Evolutionary conservation across 2,329 filamentous ascomycete species (phyloP), one percentile per base, ranked within the genome.

Genomic region (Chaetomium sp.): DNA sequence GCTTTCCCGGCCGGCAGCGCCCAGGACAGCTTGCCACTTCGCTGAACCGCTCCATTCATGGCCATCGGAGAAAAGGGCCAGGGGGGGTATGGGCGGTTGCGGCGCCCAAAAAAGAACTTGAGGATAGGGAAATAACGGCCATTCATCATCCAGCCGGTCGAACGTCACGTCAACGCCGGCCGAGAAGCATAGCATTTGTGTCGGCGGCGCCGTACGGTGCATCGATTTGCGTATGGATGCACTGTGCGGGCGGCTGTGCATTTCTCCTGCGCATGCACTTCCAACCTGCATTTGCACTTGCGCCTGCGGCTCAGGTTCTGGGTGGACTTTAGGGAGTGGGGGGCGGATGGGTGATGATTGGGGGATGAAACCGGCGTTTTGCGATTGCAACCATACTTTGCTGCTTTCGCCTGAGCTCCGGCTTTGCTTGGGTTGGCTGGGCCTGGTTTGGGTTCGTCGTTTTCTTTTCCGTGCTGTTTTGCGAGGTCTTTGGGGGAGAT

Each of bases 331-430:
- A 42, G 38, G 16, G 38, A 23, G 45, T 8, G 45, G 45, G 21
- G 3, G 19, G n/a, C 23, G 45, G 23, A 23, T 21, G 19, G 45
- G 21, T 47, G 45, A 47, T 47, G 45, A 47, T 12, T 19, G 45
- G 38, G 38, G 38, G 38, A 42, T 42, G 38, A 42, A 42, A 42
- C 19, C 16, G 38, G 38, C 38, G 38, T 60, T 60, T 51, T 27
- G 31, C 45, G 57, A 51, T 29, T 50, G 42, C 42, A 13, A n/a
- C 23, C 21, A 23, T 23, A n/a, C n/a, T 35, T 31, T 47, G 55
- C 55, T 57, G 55, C 35, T 45, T 57, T 47, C 56, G 56, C 38
- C 31, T 47, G 38, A 47, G n/a, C 13, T 29, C 38, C 38, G 19
- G 19, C 25, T 33, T 33, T 47, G 23, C 21, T 16, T 56, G 31